Percentiles rank a stretch among this genome's conserved stretches.
Evolutionary conservation across 352 stramenopile species (phyloP).

Genomic region (Pythium periplocum): DNA sequence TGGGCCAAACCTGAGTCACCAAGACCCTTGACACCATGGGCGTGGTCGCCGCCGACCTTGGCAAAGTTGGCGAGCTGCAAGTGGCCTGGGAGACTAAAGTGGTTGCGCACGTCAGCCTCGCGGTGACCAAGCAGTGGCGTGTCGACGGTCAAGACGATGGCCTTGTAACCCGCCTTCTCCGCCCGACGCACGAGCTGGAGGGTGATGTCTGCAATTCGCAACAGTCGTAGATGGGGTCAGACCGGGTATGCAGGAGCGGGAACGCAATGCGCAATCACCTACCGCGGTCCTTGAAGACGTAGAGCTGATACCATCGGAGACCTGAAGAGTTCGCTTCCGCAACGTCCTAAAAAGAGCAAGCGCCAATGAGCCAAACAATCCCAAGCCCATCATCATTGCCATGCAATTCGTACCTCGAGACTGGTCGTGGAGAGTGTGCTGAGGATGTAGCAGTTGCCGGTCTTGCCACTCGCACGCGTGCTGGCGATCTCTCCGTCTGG

Average conservation of each 20-base stretch:
- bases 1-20: slow-evolving; percentile 47
- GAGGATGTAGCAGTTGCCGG: slow-evolving; percentile 89
- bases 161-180: slow-evolving; percentile 93
- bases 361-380: not conserved
- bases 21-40: slow-evolving; percentile 50
- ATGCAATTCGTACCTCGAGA: slow-evolving; percentile 65
- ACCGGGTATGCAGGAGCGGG: not conserved
- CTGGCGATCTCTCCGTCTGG: slow-evolving; percentile 90
- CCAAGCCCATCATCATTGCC: slow-evolving; percentile 1
- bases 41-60: slow-evolving; percentile 47
- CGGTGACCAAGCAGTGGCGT: slow-evolving; percentile 94
- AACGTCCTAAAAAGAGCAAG: slow-evolving; percentile 12
- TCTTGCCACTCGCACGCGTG: slow-evolving; percentile 72
- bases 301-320: slow-evolving; percentile 94
- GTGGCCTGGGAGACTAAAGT: slow-evolving; percentile 81
- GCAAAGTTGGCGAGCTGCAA: slow-evolving; percentile 35
- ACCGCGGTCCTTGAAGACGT: slow-evolving; percentile 92
- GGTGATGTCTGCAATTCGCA: slow-evolving; percentile 71
- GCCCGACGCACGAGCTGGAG: slow-evolving; percentile 85
- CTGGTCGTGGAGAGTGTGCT: slow-evolving; percentile 91
- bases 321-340: slow-evolving; percentile 41
- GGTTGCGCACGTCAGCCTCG: slow-evolving; percentile 94
- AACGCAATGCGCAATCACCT: not conserved
- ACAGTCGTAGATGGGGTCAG: slow-evolving; percentile 11
- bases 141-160: slow-evolving; percentile 94